Evolutionary conservation across 106 monocot genomes (phyloP).

Genomic region (Xerophyta viscosa): DNA sequence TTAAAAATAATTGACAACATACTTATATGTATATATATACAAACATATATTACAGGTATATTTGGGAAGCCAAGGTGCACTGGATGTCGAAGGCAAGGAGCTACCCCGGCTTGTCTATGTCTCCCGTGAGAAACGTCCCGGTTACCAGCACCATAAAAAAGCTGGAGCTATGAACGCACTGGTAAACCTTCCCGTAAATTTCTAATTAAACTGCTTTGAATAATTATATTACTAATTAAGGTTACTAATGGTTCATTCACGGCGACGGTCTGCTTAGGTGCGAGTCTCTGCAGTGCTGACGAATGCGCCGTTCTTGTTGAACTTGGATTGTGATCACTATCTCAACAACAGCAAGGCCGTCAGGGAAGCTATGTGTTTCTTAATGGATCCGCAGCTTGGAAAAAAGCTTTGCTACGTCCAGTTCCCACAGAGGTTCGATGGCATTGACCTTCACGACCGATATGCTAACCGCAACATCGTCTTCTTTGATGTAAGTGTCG

Average conservation of each 20-base stretch:
- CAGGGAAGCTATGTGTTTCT: slow-evolving; percentile 89
- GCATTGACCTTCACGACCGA: slow-evolving; percentile 67
- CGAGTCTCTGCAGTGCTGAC: slow-evolving; percentile 87
- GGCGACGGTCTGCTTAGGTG: slow-evolving; percentile 24
- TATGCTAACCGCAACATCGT: slow-evolving; percentile 90
- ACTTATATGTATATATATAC: too few species aligned
- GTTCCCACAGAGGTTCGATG: slow-evolving; percentile 91
- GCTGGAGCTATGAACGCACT: slow-evolving; percentile 93
- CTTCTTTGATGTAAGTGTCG: slow-evolving; percentile 81
- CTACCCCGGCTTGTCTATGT: slow-evolving; percentile 74
- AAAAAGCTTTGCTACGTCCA: slow-evolving; percentile 96
- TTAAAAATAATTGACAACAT: too few species aligned
- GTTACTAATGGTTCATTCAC: too few species aligned
- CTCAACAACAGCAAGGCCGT: slow-evolving; percentile 90
- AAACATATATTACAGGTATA: slow-evolving; percentile 59
- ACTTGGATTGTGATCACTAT: too few species aligned
- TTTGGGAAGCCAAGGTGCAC: slow-evolving; percentile 73
- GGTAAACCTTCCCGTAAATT: too few species aligned
- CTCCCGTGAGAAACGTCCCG: slow-evolving; percentile 88
- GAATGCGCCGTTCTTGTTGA: slow-evolving; percentile 83
- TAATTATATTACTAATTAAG: too few species aligned
- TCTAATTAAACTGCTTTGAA: neutral
- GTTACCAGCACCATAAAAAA: slow-evolving; percentile 92
- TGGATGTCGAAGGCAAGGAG: slow-evolving; percentile 75
- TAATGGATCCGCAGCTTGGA: slow-evolving; percentile 91